phyloP scores from a whole-genome alignment of 441 rosid species.

The Croton laevigatus region DNA sequence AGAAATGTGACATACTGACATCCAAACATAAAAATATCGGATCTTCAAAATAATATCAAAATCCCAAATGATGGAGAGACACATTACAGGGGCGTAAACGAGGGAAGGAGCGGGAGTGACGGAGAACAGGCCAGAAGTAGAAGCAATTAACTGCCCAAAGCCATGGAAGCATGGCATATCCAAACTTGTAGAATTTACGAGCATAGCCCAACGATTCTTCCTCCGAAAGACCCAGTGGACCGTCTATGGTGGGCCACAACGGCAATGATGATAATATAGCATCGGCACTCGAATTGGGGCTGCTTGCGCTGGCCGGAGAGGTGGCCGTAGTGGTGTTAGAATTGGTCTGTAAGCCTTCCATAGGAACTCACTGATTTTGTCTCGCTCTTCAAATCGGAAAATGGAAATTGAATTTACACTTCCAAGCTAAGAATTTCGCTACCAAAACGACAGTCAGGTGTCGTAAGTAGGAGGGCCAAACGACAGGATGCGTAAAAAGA shows the following conservation, averaged over 20 bases:
- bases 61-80: background rate
- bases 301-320: constrained; percentile 6
- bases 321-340: background rate
- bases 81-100: constrained; percentile 63
- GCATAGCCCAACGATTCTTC: constrained; percentile 79
- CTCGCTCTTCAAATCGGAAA: background rate
- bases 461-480: too few relatives aligned
- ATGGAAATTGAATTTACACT: too few relatives aligned
- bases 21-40: background rate
- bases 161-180: constrained; percentile 82
- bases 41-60: background rate
- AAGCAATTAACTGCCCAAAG: constrained; percentile 98
- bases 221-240: constrained; percentile 83
- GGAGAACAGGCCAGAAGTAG: constrained; percentile 99
- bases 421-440: background rate
- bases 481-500: too few relatives aligned
- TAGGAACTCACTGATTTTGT: constrained; percentile 10
- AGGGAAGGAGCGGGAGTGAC: constrained; percentile 78
- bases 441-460: background rate
- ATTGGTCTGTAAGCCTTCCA: constrained; percentile 55
- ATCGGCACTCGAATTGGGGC: constrained; percentile 19
- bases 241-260: constrained; percentile 94
- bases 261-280: constrained; percentile 48
- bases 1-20: background rate
- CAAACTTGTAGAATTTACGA: constrained; percentile 78